Conservation (phyloP, 306 rosid species). For the Cotoneaster glaucophyllus region DNA sequence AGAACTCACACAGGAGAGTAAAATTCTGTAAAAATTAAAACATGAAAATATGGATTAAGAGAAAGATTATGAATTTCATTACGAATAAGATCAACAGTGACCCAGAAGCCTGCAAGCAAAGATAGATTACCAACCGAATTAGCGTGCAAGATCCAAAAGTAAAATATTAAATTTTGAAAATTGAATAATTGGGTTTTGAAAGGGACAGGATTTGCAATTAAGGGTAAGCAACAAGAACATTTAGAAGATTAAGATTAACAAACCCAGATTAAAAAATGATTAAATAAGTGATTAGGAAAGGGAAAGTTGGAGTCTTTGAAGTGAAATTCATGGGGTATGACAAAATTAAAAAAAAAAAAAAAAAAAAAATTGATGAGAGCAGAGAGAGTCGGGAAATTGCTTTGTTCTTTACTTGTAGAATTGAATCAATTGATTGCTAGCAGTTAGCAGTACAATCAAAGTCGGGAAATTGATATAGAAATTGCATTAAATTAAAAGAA, state of each 20-base stretch:
- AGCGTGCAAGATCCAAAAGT: conserved; percentile 48
- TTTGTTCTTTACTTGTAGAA: conserved; percentile 15
- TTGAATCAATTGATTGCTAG: background rate
- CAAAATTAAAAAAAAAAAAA: background rate
- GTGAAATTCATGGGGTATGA: background rate
- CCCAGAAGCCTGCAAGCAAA: conserved; percentile 41
- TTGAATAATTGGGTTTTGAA: conserved; percentile 10
- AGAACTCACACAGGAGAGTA: background rate
- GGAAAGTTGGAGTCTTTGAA: background rate
- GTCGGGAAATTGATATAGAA: background rate
- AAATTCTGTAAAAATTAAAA: background rate
- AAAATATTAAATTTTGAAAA: background rate
- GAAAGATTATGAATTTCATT: conserved; percentile 9
- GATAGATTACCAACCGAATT: conserved; percentile 33
- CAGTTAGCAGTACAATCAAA: background rate
- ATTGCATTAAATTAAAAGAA: background rate
- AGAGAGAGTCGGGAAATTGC: background rate
- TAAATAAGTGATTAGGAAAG: background rate
- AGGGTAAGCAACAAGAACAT: conserved; percentile 20
- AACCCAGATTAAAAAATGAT: background rate
- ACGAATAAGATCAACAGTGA: conserved; percentile 40
- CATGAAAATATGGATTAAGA: background rate
- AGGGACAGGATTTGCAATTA: conserved; percentile 29
- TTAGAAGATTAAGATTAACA: background rate
- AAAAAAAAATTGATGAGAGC: background rate